Evolutionary conservation across 805 yeast species (phyloP).

Genomic region (Lipomyces sp.): DNA sequence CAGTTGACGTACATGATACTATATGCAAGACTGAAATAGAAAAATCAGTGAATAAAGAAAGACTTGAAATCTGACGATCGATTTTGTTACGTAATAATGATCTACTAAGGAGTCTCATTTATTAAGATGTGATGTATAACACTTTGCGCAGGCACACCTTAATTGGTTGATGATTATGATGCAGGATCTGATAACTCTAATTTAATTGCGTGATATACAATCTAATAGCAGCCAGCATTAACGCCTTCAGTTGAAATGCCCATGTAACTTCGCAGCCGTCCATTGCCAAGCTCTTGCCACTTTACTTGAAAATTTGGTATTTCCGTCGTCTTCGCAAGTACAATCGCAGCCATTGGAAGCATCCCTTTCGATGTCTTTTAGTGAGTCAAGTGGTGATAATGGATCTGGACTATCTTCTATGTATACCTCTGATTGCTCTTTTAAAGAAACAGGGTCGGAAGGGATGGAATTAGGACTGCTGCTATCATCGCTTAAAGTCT

Average conservation of each 20-base stretch:
- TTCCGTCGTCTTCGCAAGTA: not conserved
- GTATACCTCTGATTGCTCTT: not conserved
- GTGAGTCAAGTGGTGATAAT: not conserved
- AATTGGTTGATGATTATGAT: not conserved
- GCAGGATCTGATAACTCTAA: constrained; percentile 1
- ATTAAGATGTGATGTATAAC: too few species aligned
- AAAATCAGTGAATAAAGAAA: too few species aligned
- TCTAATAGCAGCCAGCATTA: not conserved
- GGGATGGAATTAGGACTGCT: not conserved
- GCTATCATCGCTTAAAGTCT: not conserved
- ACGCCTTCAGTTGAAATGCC: not conserved
- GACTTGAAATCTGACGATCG: too few species aligned
- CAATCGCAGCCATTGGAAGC: not conserved
- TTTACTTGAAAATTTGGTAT: not conserved
- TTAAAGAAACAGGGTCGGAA: not conserved
- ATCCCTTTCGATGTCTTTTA: not conserved
- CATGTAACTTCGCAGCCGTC: not conserved
- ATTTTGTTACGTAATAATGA: too few species aligned
- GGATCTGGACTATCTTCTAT: not conserved
- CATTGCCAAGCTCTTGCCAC: not conserved
- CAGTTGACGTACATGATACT: too few species aligned
- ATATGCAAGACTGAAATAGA: too few species aligned
- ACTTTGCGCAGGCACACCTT: too few species aligned
- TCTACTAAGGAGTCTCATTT: too few species aligned
- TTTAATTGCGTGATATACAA: not conserved